phyloP scores from a whole-genome alignment of 495 filamentous ascomycete species.

The Opeltia flavorubescens region DNA sequence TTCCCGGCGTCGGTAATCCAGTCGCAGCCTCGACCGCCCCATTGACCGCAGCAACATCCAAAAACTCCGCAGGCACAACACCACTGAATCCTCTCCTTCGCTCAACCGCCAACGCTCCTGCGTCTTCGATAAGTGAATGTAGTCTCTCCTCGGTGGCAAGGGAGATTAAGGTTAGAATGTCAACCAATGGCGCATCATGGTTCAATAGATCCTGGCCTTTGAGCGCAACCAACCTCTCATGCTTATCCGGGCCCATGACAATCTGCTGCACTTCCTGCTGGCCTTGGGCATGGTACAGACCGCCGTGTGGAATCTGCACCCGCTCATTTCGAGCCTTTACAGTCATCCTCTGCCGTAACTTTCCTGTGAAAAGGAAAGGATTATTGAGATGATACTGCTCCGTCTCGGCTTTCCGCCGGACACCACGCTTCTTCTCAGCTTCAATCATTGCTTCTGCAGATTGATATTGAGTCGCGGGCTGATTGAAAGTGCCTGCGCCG shows the following conservation, averaged over 20 bases:
- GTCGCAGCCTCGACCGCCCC: constrained; percentile 20
- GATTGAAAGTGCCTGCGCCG: constrained; percentile 44
- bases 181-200: constrained; percentile 47
- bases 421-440: constrained; percentile 34
- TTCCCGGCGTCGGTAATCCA: constrained; percentile 17
- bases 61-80: constrained; percentile 52
- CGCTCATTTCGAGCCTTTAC: constrained; percentile 28
- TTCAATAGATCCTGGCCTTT: constrained; percentile 49
- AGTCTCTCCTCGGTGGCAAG: constrained; percentile 61
- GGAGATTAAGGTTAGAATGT: constrained; percentile 62
- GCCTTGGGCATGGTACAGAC: constrained; percentile 30
- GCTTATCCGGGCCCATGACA: constrained; percentile 13
- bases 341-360: constrained; percentile 31
- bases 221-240: constrained; percentile 41
- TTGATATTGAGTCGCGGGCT: constrained; percentile 28
- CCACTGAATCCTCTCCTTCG: constrained; percentile 62
- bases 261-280: constrained; percentile 21
- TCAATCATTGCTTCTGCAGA: constrained; percentile 30
- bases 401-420: constrained; percentile 32
- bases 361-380: constrained; percentile 41
- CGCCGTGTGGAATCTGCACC: constrained; percentile 49
- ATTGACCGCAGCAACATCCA: constrained; percentile 41
- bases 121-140: constrained; percentile 55
- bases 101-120: constrained; percentile 44
- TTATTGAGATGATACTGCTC: constrained; percentile 41